Evolutionary conservation across 495 filamentous ascomycete genomes (phyloP), one percentile per base, ranked within the genome.

Genomic region (Penicillium robsamsonii): DNA sequence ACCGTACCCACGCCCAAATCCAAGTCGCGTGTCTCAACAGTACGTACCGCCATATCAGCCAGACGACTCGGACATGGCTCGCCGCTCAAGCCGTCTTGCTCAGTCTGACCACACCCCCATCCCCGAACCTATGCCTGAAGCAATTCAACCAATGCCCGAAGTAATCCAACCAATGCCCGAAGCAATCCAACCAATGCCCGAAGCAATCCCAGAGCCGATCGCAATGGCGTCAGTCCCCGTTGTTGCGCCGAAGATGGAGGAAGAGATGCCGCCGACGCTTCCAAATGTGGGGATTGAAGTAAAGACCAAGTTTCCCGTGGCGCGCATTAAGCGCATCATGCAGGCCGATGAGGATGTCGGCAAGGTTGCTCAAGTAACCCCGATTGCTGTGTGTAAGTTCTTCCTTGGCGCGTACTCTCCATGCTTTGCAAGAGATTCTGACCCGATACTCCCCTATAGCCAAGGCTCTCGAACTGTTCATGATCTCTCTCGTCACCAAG

Each of bases 261-360:
- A 50, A 24, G 71, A 77, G 44, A 20, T 47, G 37, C 31, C 46
- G 1, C 59, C 56, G 12, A 52, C 63, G 8, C 59, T 58, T 45
- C 64, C 70, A 24, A 57, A 67, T 47, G 69, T 62, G 10, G 75
- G 80, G 64, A 76, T 96, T 63, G 72, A 92, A 20, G 90, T 99
- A 51, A 90, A 85, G 72, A 97, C 92, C 20, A 96, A 97, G 60
- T 99, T 99, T 65, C 94, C 94, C 4, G 96, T 97, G 31, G 94
- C 94, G 55, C 84, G 94, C 47, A 99, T 97, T 71, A 99, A 99
- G 82, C 87, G 94, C 50, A 97, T 99, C 59, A 97, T 99, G 94
- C 94, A 99, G 72, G 94, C 94, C 7, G 94, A 99, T 66, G 94
- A 99, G 65, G 94, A 99, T 73, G 92, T 99, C 2, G 94, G 94